These are phyloP conservation scores for Cardiospermum halicacabum DNA, from an alignment of 345 rosid genomes.

Conservation along the genomic window DNA sequence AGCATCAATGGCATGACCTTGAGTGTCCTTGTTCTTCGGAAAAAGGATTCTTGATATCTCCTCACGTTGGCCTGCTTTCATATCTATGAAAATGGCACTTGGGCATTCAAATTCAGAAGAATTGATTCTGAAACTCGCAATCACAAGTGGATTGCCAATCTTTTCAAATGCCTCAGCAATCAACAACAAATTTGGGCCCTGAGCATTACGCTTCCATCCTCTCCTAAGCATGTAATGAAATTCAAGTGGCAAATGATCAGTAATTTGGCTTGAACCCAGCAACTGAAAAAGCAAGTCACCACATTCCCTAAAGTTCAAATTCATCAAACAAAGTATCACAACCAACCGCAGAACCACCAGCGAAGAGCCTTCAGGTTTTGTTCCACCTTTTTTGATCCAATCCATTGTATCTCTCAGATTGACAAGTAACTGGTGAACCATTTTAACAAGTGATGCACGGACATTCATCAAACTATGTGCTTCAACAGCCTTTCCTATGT, in stretches of 20 bases:
- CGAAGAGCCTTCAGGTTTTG: constrained; percentile 8
- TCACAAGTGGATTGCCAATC: constrained; percentile 27
- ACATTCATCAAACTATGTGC: neutral
- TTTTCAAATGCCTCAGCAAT: constrained; percentile 24
- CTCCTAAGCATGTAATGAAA: constrained; percentile 13
- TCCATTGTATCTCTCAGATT: constrained; percentile 10
- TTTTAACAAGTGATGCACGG: constrained; percentile 5
- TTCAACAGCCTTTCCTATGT: neutral
- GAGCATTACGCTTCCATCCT: neutral
- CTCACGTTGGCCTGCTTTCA: constrained; percentile 17
- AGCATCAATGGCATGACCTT: neutral
- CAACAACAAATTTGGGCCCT: neutral
- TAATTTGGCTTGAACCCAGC: constrained; percentile 16
- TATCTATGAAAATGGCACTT: constrained; percentile 25
- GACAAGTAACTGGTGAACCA: constrained; percentile 13
- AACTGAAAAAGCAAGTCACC: constrained; percentile 12
- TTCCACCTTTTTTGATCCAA: constrained; percentile 24
- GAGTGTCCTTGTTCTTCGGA: constrained; percentile 6
- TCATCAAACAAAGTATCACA: constrained; percentile 25
- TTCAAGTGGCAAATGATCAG: constrained; percentile 16
- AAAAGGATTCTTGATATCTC: constrained; percentile 21
- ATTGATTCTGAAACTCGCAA: constrained; percentile 9
- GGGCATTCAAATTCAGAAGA: neutral
- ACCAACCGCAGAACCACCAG: constrained; percentile 31
- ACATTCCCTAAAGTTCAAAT: constrained; percentile 25